phyloP scores from a whole-genome alignment of 2,329 filamentous ascomycete genomes.

The Sporothrix euskadiensis region DNA sequence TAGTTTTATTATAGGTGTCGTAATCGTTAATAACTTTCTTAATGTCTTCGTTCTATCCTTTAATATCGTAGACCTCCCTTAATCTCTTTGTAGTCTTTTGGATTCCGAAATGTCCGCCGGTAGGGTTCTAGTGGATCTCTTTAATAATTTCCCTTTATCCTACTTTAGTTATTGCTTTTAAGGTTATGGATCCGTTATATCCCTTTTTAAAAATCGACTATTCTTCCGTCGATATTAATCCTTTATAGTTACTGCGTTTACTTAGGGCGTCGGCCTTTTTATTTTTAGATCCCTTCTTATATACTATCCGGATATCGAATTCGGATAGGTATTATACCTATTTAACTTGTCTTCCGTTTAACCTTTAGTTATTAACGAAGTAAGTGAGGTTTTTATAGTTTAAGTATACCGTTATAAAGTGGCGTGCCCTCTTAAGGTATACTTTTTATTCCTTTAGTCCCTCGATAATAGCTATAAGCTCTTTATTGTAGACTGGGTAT shows the following conservation, averaged over 20 bases:
- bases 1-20: background rate
- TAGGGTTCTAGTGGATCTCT: background rate
- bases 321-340: too few relatives aligned
- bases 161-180: background rate
- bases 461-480: too few relatives aligned
- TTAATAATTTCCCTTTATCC: background rate
- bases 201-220: background rate
- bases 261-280: background rate
- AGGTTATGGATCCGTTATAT: background rate
- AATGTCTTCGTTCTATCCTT: background rate
- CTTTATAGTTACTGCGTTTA: background rate
- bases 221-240: background rate
- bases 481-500: too few relatives aligned
- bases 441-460: too few relatives aligned
- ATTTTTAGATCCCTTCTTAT: too few relatives aligned
- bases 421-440: too few relatives aligned
- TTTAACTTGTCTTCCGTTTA: too few relatives aligned
- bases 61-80: background rate
- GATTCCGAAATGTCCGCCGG: background rate
- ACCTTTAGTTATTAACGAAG: too few relatives aligned
- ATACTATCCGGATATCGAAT: too few relatives aligned
- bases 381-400: too few relatives aligned
- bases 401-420: too few relatives aligned
- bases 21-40: background rate
- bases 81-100: background rate